phyloP scores from a whole-genome alignment of 768 basidiomycete genomes.

The Amanita pallidorosea region DNA sequence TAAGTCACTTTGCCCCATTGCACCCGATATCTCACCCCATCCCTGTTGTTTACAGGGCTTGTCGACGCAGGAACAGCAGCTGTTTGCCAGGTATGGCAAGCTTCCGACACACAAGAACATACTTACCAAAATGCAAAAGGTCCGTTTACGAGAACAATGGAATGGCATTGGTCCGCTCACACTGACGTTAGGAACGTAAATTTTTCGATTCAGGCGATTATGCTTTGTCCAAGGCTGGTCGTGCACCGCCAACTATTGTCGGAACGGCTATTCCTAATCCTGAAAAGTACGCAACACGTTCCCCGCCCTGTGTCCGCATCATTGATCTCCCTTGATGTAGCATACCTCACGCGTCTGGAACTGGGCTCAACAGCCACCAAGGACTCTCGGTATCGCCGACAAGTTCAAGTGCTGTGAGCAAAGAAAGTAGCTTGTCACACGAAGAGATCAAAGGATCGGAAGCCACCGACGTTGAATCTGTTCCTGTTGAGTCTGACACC shows the following conservation, averaged over 20 bases:
- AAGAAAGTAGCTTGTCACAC: conserved; percentile 46
- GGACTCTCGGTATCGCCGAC: conserved; percentile 68
- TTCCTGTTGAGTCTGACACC: neutral
- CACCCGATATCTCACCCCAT: neutral
- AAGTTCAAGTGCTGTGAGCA: conserved; percentile 52
- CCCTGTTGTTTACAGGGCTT: conserved; percentile 42
- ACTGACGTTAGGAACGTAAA: conserved; percentile 73
- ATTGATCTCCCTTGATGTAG: conserved; percentile 27
- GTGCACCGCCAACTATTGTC: conserved; percentile 76
- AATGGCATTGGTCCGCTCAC: neutral
- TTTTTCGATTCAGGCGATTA: conserved; percentile 99
- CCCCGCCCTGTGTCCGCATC: conserved; percentile 8
- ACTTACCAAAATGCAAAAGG: conserved; percentile 94
- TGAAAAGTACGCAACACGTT: conserved; percentile 60
- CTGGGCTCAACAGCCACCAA: conserved; percentile 39
- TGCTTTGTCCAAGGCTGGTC: conserved; percentile 91
- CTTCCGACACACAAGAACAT: conserved; percentile 89
- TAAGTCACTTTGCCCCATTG: conserved; percentile 34
- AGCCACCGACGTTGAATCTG: neutral
- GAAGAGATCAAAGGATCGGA: conserved; percentile 20
- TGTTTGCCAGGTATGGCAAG: conserved; percentile 92
- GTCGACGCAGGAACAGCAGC: conserved; percentile 84
- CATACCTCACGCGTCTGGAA: conserved; percentile 77
- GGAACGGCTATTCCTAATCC: conserved; percentile 98
- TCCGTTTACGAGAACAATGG: conserved; percentile 19